A percentile compares a stretch with the other conserved stretches of the same genome.
Conservation (phyloP, 768 basidiomycete genomes). For the Lactarius akahatsu region DNA sequence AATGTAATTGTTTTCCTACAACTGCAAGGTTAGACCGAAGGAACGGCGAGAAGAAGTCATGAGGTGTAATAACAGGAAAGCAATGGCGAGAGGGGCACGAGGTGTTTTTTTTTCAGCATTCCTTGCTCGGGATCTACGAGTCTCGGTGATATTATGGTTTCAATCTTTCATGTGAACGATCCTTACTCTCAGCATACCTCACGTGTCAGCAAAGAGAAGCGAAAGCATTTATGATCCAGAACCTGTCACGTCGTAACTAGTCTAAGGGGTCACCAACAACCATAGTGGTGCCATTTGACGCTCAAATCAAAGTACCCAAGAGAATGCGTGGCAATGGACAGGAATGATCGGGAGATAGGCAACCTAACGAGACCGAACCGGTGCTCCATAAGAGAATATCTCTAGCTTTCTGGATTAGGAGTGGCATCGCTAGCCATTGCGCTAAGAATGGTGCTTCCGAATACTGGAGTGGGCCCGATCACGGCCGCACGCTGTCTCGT, state of each 20-base stretch:
- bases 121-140: background rate
- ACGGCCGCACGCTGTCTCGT: background rate
- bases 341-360: background rate
- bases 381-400: background rate
- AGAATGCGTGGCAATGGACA: background rate
- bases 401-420: background rate
- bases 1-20: constrained; percentile 20
- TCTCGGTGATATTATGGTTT: background rate
- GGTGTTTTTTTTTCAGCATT: background rate
- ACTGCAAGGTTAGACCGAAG: background rate
- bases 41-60: background rate
- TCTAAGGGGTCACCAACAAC: background rate
- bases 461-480: background rate
- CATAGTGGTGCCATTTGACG: background rate
- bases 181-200: background rate
- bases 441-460: background rate
- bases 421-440: background rate
- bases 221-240: background rate
- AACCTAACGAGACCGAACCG: background rate
- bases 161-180: background rate
- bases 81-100: background rate
- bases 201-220: background rate
- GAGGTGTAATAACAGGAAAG: constrained; percentile 2
- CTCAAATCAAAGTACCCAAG: background rate
- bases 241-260: background rate